A percentile compares a stretch with the other conserved stretches of the same genome.
phyloP scores from a whole-genome alignment of 169 alveolate genomes.

The Plasmodium coatneyi region DNA sequence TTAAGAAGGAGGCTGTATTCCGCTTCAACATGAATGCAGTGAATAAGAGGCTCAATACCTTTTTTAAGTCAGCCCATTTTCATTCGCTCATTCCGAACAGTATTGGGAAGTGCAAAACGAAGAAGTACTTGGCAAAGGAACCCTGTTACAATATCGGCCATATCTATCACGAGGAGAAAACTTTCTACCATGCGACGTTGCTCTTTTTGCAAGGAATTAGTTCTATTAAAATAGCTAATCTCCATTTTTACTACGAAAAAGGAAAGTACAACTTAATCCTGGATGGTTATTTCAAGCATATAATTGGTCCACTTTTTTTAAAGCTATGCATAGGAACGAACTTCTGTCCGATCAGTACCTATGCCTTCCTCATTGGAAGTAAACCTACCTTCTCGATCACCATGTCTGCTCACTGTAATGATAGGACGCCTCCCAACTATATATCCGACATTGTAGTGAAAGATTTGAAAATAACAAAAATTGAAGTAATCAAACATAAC shows the following conservation, averaged over 20 bases:
- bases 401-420: constrained; percentile 32
- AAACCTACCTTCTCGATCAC: constrained; percentile 57
- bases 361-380: constrained; percentile 45
- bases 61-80: constrained; percentile 38
- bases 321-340: constrained; percentile 54
- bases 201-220: constrained; percentile 54
- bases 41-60: constrained; percentile 29
- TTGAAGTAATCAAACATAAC: constrained; percentile 43
- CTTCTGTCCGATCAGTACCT: constrained; percentile 70
- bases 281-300: constrained; percentile 51
- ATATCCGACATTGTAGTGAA: constrained; percentile 23
- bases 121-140: constrained; percentile 51
- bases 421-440: constrained; percentile 16
- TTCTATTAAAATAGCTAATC: constrained; percentile 15
- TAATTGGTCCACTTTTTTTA: constrained; percentile 55
- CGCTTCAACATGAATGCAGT: constrained; percentile 27
- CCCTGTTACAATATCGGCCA: constrained; percentile 66
- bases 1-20: constrained; percentile 11
- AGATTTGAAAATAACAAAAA: constrained; percentile 44
- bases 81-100: constrained; percentile 34
- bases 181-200: constrained; percentile 73
- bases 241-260: constrained; percentile 44
- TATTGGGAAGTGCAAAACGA: constrained; percentile 58
- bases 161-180: constrained; percentile 66
- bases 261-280: constrained; percentile 31